Percentiles rank a stretch among this genome's conserved stretches.
These are phyloP conservation scores for Lasiodiplodia theobromae DNA, from an alignment of 2,329 filamentous ascomycete species.

Conservation along the genomic window DNA sequence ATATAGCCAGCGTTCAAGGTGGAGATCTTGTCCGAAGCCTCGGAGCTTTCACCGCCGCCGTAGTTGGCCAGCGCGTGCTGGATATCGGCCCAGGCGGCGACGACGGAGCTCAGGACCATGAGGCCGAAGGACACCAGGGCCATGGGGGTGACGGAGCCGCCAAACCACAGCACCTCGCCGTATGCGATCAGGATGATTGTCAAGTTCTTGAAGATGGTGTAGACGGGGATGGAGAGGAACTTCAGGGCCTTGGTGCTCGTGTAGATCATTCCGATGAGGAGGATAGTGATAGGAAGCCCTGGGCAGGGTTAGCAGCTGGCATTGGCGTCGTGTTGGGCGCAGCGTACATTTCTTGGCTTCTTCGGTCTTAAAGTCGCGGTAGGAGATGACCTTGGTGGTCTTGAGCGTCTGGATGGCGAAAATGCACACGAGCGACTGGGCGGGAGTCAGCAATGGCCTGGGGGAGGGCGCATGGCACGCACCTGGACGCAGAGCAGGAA, in stretches of 20 bases:
- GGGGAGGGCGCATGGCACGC: constrained; percentile 44
- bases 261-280: constrained; percentile 99
- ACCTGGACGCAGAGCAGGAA: constrained; percentile 94
- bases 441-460: constrained; percentile 34
- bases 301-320: constrained; percentile 31
- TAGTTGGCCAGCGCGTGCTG: constrained; percentile 78
- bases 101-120: constrained; percentile 93
- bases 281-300: constrained; percentile 97
- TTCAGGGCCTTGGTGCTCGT: constrained; percentile 95
- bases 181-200: constrained; percentile 99
- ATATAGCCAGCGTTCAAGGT: constrained; percentile 94
- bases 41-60: constrained; percentile 57
- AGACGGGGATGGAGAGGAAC: constrained; percentile 95
- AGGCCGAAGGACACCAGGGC: constrained; percentile 92
- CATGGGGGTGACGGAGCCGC: constrained; percentile 85
- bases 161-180: constrained; percentile 98
- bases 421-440: constrained; percentile 87
- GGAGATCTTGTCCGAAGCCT: constrained; percentile 77
- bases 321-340: neutral
- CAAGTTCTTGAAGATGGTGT: constrained; percentile 99
- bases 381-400: constrained; percentile 80
- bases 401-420: constrained; percentile 84
- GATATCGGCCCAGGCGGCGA: constrained; percentile 98
- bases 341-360: constrained; percentile 90
- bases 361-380: constrained; percentile 81